Conservation (phyloP, 2,329 filamentous ascomycete species). For the Fulvia fulva region DNA sequence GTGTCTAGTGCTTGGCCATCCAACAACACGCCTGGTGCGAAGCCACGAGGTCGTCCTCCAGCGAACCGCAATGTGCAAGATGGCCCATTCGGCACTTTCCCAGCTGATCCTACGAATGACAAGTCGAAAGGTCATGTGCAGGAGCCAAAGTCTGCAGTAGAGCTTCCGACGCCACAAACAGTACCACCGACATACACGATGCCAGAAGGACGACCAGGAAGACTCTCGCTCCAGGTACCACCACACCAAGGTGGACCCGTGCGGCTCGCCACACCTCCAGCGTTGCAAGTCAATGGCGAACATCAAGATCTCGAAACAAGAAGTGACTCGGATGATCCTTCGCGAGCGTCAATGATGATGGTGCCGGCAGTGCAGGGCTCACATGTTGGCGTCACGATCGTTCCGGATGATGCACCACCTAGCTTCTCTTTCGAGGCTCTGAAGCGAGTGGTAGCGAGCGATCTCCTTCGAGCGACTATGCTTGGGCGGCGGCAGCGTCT, state of each 20-base stretch:
- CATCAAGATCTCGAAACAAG: constrained; percentile 24
- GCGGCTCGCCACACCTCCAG: constrained; percentile 58
- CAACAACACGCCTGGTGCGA: constrained; percentile 62
- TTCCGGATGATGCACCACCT: constrained; percentile 3
- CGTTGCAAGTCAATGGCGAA: constrained; percentile 53
- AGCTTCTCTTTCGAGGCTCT: constrained; percentile 39
- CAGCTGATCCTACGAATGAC: constrained; percentile 50
- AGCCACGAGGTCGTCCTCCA: constrained; percentile 74
- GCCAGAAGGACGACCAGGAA: constrained; percentile 40
- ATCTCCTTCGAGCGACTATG: constrained; percentile 45
- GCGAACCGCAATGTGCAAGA: constrained; percentile 64
- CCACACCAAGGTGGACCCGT: constrained; percentile 58
- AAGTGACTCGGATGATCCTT: constrained; percentile 21
- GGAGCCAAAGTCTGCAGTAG: constrained; percentile 6
- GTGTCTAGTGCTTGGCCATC: constrained; percentile 86
- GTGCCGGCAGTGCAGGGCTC: not conserved
- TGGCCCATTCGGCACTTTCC: constrained; percentile 66
- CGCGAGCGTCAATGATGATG: constrained; percentile 9
- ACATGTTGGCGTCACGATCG: not conserved
- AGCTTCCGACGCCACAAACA: constrained; percentile 54
- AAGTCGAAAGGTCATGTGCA: constrained; percentile 13
- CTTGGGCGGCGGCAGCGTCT: constrained; percentile 38
- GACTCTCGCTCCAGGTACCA: constrained; percentile 61
- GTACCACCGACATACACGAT: constrained; percentile 29
- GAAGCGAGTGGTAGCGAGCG: constrained; percentile 44